Conservation (phyloP, 2,329 filamentous ascomycete genomes). For the Ceratocystis smalleyi region DNA sequence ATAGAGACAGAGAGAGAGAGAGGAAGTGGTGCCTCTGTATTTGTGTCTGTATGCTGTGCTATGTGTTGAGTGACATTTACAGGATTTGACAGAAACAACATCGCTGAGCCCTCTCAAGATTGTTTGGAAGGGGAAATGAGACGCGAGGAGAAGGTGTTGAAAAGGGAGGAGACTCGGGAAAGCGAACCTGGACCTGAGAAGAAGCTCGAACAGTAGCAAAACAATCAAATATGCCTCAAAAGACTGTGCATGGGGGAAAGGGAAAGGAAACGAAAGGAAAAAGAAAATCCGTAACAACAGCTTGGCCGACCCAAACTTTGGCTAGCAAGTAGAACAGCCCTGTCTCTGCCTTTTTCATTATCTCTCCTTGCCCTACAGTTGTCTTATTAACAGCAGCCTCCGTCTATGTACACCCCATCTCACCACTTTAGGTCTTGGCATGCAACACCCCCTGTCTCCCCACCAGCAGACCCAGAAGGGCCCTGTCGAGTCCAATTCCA, state of each 20-base stretch:
- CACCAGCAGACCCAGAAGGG: background rate
- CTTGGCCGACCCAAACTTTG: background rate
- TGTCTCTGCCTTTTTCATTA: background rate
- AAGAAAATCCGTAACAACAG: background rate
- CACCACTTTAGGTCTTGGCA: background rate
- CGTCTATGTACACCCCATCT: background rate
- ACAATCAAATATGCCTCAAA: too few relatives aligned
- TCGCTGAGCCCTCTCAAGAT: background rate
- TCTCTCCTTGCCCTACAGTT: background rate
- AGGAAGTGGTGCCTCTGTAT: background rate
- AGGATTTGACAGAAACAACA: background rate
- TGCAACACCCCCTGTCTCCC: background rate
- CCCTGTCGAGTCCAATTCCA: slow-evolving; percentile 5
- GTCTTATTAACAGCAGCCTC: background rate
- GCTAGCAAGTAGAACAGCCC: background rate
- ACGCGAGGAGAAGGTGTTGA: background rate
- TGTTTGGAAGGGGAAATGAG: background rate
- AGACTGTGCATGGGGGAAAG: background rate
- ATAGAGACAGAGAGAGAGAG: too few relatives aligned
- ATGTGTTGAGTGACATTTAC: background rate
- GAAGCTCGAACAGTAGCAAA: too few relatives aligned
- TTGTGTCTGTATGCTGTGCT: background rate
- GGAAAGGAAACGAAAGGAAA: background rate
- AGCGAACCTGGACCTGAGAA: too few relatives aligned
- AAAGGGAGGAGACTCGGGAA: background rate